Evolutionary conservation across 1,139 yeast species (phyloP), one percentile per base, ranked within the genome.

Genomic region (Candida sp.): DNA sequence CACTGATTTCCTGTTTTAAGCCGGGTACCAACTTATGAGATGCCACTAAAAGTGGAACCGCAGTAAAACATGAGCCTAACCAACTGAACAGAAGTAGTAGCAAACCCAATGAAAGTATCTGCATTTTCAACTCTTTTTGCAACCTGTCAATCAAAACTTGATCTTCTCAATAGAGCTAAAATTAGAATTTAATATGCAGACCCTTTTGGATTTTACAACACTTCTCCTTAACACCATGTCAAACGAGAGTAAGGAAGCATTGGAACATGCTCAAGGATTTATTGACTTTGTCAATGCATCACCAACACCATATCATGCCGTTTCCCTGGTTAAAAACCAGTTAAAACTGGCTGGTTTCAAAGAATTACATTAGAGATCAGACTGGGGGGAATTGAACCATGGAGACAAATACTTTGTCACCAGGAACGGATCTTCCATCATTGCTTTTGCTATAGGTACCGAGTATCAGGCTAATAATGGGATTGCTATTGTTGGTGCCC

Each of bases 271-370:
- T 21, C 65, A 70, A 42, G 83, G 83, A 45, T 88, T 91, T 57
- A 71, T 91, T 43, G 76, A 81, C 46, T 93, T 85, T 59, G 85
- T 93, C 54, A 89, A 90, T 64, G 76, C 77, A 3, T 86, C 96
- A 1, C 98, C 97, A 25, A 86, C 98, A 0, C 98, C 99, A 0
- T 93, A 90, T 63, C 99, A 93, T 64, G 97, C 93, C 1, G 96
- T 91, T 3, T 76, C 79, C 41, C 74, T 78, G 23, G 81, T 84
- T 39, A 84, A 83, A 55, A 56, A 66, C 15, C 65, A 74, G 44
- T 73, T 93, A 35, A 43, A 59, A 3, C 59, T 65, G 2, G 77
- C 81, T n/a, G 96, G 95, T 0, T 91, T 88, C 59, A 60, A 58
- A 19, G 95, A 87, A 61, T 66, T 93, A 41, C 72, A 77, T 33